These are phyloP conservation scores for Candida dubliniensis DNA, from an alignment of 1,139 yeast species.

Conservation along the genomic window DNA sequence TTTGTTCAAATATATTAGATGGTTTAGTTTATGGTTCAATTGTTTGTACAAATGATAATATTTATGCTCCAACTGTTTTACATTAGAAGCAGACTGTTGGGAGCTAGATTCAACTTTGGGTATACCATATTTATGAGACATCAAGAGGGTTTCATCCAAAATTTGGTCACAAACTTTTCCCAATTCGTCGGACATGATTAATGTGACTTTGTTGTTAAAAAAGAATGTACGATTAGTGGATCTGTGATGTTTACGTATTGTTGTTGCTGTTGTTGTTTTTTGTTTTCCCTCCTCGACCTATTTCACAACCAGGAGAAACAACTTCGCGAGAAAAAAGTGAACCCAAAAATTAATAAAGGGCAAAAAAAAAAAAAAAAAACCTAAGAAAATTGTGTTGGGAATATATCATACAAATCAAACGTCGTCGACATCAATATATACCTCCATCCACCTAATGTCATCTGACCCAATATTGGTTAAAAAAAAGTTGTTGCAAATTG, in stretches of 20 bases:
- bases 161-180: constrained; percentile 23
- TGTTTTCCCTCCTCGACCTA: background rate
- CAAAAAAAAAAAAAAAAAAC: too few relatives aligned
- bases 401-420: background rate
- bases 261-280: background rate
- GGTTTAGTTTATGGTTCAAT: constrained; percentile 26
- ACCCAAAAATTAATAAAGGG: background rate
- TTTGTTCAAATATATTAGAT: constrained; percentile 31
- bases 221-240: background rate
- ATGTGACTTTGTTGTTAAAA: background rate
- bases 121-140: constrained; percentile 30
- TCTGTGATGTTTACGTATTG: too few relatives aligned
- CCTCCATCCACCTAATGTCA: background rate
- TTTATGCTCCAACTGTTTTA: constrained; percentile 20
- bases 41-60: constrained; percentile 23
- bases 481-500: constrained; percentile 25
- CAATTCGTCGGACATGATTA: constrained; percentile 20
- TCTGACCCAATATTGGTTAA: constrained; percentile 19
- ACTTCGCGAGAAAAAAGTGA: background rate
- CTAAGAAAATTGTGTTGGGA: too few relatives aligned
- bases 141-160: constrained; percentile 22
- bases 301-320: background rate
- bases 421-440: background rate
- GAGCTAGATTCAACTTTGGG: constrained; percentile 16
- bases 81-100: constrained; percentile 4